Conservation (phyloP, 2,329 filamentous ascomycete species). For the Fusarium nisikadoi region DNA sequence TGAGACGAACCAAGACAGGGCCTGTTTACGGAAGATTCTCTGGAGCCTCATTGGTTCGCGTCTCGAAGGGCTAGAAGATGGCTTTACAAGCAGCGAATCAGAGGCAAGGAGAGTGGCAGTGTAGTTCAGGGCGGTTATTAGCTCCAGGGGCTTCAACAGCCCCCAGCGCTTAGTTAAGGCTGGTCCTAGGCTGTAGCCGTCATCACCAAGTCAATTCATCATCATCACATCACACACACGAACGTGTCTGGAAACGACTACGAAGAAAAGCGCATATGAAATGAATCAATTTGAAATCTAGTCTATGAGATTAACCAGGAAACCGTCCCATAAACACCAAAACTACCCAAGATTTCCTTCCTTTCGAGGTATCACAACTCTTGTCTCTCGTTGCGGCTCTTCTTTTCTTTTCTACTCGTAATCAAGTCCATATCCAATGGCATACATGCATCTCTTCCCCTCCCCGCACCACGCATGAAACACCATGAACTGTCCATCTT, state of each 20-base stretch:
- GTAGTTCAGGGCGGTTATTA: conserved; percentile 4
- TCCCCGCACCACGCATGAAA: conserved; percentile 53
- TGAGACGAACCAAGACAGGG: not conserved
- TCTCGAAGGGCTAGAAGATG: conserved; percentile 2
- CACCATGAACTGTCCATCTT: conserved; percentile 46
- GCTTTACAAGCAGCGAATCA: conserved; percentile 13
- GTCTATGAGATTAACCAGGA: conserved; percentile 3
- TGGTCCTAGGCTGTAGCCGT: not conserved
- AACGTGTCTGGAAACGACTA: not conserved
- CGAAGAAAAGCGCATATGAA: not conserved
- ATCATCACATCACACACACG: not conserved
- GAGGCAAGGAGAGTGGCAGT: not conserved
- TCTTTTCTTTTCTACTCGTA: not conserved
- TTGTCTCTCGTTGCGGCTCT: not conserved
- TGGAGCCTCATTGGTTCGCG: conserved; percentile 7
- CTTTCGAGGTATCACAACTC: not conserved
- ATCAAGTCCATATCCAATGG: conserved; percentile 40
- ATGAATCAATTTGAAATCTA: not conserved
- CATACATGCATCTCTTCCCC: conserved; percentile 51
- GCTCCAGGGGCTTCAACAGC: conserved; percentile 10
- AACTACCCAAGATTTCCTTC: not conserved
- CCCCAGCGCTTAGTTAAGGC: conserved; percentile 21
- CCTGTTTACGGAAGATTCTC: conserved; percentile 12
- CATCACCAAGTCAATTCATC: not conserved
- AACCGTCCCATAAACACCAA: conserved; percentile 15